Percentiles rank a stretch among this genome's conserved stretches.
phyloP scores from a whole-genome alignment of 140 eudicot genomes.

The Ambrosia hybrid region DNA sequence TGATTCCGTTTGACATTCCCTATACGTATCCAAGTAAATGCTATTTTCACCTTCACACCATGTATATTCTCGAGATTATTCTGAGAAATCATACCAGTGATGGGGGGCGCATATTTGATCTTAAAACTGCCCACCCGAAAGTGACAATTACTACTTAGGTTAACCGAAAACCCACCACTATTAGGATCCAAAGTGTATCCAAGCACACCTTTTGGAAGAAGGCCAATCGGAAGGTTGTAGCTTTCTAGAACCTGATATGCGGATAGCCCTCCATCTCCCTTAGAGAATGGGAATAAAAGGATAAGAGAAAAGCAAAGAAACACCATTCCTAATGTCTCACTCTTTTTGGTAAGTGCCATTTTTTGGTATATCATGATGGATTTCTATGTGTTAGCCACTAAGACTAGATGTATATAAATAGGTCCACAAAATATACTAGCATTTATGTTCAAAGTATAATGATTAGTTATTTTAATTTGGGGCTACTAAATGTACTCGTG shows the following conservation, averaged over 20 bases:
- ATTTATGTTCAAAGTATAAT: neutral
- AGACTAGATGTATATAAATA: conserved; percentile 12
- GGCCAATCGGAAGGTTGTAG: conserved; percentile 29
- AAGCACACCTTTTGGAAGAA: conserved; percentile 29
- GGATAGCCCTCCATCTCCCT: neutral
- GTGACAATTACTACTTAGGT: conserved; percentile 10
- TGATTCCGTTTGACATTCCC: conserved; percentile 2
- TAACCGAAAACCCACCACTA: conserved; percentile 19
- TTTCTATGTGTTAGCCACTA: neutral
- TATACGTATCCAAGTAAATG: conserved; percentile 10
- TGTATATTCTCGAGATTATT: conserved; percentile 5
- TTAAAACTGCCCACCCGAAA: neutral
- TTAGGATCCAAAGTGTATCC: conserved; percentile 23
- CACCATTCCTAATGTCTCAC: neutral
- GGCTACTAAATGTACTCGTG: no score
- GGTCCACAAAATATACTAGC: neutral
- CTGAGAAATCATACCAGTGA: conserved; percentile 18
- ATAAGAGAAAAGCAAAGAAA: conserved; percentile 21
- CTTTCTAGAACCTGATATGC: conserved; percentile 20
- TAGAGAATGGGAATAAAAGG: neutral
- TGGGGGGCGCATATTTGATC: neutral
- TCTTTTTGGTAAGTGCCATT: conserved; percentile 1
- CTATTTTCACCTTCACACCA: conserved; percentile 26
- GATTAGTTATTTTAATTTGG: no score
- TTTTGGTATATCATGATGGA: neutral